Conservation (phyloP, 306 rosid species). For the Dryas alaskensis region DNA sequence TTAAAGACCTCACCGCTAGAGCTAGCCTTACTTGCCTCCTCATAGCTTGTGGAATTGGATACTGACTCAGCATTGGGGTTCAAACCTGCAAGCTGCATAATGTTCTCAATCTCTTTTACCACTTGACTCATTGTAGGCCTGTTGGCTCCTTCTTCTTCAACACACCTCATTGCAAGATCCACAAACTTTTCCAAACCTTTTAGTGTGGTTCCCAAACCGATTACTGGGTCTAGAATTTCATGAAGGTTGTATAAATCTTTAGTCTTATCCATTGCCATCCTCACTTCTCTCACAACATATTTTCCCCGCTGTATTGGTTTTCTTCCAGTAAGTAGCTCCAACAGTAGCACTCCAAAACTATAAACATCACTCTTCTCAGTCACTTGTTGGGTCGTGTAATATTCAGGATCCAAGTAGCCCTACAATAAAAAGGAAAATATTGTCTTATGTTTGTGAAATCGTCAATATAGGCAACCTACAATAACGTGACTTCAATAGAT, state of each 20-base stretch:
- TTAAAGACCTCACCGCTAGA: constrained; percentile 33
- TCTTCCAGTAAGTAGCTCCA: constrained; percentile 69
- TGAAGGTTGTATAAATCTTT: constrained; percentile 34
- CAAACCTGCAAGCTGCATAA: constrained; percentile 47
- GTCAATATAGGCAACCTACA: constrained; percentile 12
- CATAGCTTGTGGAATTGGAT: constrained; percentile 36
- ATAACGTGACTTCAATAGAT: constrained; percentile 16
- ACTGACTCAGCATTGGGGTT: constrained; percentile 48
- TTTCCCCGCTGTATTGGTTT: constrained; percentile 60
- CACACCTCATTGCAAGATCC: constrained; percentile 52
- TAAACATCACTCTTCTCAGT: constrained; percentile 83
- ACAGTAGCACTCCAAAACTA: constrained; percentile 70
- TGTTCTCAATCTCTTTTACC: constrained; percentile 55
- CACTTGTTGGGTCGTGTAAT: constrained; percentile 41
- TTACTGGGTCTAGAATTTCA: constrained; percentile 38
- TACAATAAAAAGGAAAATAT: constrained; percentile 20
- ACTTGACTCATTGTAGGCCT: constrained; percentile 62
- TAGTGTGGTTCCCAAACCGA: constrained; percentile 22
- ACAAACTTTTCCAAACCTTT: constrained; percentile 51
- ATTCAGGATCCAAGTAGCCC: constrained; percentile 75
- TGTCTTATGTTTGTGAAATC: constrained; percentile 14
- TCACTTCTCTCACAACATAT: constrained; percentile 55
- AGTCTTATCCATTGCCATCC: constrained; percentile 41
- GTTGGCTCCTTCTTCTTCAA: constrained; percentile 45
- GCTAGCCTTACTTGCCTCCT: constrained; percentile 30